Percentiles rank a stretch among this genome's conserved stretches.
phyloP scores from a whole-genome alignment of 2,329 filamentous ascomycete genomes.

The Exophiala calicioides region DNA sequence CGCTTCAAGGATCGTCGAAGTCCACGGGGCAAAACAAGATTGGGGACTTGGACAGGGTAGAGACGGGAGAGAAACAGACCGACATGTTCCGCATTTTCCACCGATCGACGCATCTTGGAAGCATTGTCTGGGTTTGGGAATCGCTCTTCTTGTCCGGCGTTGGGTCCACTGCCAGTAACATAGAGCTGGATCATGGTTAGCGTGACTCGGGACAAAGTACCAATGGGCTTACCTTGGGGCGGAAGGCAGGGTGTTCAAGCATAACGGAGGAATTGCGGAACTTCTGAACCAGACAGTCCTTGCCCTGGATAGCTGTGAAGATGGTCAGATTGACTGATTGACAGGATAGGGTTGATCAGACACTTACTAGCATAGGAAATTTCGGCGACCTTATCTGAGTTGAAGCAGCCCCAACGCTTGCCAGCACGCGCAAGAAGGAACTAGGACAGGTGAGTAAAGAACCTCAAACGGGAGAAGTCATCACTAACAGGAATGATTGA shows the following conservation, averaged over 20 bases:
- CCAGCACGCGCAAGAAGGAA: constrained; percentile 72
- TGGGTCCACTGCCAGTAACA: constrained; percentile 50
- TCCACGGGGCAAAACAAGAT: not conserved
- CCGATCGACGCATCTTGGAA: constrained; percentile 83
- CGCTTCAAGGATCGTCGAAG: constrained; percentile 10
- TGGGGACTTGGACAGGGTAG: not conserved
- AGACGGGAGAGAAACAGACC: constrained; percentile 54
- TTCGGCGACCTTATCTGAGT: constrained; percentile 81
- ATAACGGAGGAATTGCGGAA: constrained; percentile 97
- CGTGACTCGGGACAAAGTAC: constrained; percentile 4
- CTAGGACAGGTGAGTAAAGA: constrained; percentile 57
- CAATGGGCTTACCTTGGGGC: constrained; percentile 68
- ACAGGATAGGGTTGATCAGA: not conserved
- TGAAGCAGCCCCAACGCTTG: constrained; percentile 75
- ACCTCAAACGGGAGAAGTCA: not conserved
- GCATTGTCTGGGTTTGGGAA: constrained; percentile 82
- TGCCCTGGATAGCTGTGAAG: constrained; percentile 77
- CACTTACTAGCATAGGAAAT: constrained; percentile 90
- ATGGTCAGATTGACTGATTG: constrained; percentile 17
- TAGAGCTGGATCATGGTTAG: constrained; percentile 49
- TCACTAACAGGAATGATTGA: constrained; percentile 25
- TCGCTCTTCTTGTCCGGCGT: constrained; percentile 69
- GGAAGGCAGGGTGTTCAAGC: constrained; percentile 77
- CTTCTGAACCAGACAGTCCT: constrained; percentile 86
- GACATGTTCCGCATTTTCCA: constrained; percentile 81